Evolutionary conservation across 805 yeast species (phyloP), one percentile per base, ranked within the genome.

Genomic region (Ogataea pilisensis): DNA sequence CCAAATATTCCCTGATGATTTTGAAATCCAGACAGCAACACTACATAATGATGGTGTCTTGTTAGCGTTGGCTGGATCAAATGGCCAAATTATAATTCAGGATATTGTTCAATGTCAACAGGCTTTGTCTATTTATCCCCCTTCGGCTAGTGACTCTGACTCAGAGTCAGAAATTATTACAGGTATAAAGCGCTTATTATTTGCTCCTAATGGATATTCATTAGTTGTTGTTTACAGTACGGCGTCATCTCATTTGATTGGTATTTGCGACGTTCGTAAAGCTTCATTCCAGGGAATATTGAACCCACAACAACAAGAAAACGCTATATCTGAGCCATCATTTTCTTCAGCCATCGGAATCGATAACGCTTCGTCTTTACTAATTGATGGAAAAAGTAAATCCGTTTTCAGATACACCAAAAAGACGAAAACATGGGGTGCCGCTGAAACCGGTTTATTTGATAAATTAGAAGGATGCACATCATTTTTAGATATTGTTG

Each of bases 191-290:
- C 57, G 62, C n/a, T 41, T 80, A 11, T 52, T 57, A 31, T 81
- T 80, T 60, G 83, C 82, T 2, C 63, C 67, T 22, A 83, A 83
- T 53, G 91, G 91, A 1, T 80, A 77, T 56, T 79, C 82, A 74
- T 54, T 83, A 16, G 27, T 57, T 13, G 43, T 57, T 12, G 25
- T 38, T 4, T 36, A 36, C 22, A 12, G 12, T n/a, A 18, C 8
- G 19, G 17, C 42, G 38, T 13, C 45, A 34, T 20, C 20, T 27
- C n/a, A 17, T 20, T 4, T 14, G 16, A 8, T 29, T 25, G 28
- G 28, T 13, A 18, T 38, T 34, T 35, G n/a, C 22, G 38, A 36
- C 18, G 34, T 36, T 14, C 31, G 38, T 27, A 36, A 36, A 13
- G 35, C 29, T 5, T 28, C 8, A 2, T 39, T 44, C 43, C 44